A percentile compares a stretch with the other conserved stretches of the same genome.
phyloP scores from a whole-genome alignment of 257 asterid genomes.

The Ballota nigra region DNA sequence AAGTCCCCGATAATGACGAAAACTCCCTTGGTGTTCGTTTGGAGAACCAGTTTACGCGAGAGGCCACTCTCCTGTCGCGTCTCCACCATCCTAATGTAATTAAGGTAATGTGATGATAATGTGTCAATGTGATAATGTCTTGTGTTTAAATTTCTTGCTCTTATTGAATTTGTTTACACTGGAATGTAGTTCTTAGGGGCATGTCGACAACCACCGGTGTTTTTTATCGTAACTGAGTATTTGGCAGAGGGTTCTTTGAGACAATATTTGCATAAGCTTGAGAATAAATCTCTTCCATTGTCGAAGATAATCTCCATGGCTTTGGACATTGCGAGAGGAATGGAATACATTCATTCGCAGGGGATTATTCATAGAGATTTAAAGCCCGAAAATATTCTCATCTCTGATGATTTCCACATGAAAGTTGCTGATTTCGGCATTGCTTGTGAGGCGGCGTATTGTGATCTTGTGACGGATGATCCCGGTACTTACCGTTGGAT shows the following conservation, averaged over 20 bases:
- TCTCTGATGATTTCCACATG: slow-evolving; percentile 49
- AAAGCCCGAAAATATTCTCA: slow-evolving; percentile 68
- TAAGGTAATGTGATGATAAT: slow-evolving; percentile 42
- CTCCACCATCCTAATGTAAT: slow-evolving; percentile 62
- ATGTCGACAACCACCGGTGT: slow-evolving; percentile 53
- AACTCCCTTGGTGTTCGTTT: slow-evolving; percentile 48
- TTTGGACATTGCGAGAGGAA: slow-evolving; percentile 62
- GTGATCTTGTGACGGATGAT: slow-evolving; percentile 66
- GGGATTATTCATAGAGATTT: slow-evolving; percentile 71
- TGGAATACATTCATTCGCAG: slow-evolving; percentile 66
- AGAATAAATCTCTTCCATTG: slow-evolving; percentile 44
- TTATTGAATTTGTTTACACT: slow-evolving; percentile 5
- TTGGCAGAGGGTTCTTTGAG: slow-evolving; percentile 64
- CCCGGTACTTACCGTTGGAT: slow-evolving; percentile 88
- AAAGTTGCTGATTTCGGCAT: slow-evolving; percentile 77
- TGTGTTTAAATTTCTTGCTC: not conserved
- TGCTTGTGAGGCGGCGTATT: slow-evolving; percentile 64
- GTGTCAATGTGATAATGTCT: not conserved
- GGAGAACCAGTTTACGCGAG: slow-evolving; percentile 64
- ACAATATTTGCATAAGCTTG: slow-evolving; percentile 59
- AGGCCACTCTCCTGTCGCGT: slow-evolving; percentile 64
- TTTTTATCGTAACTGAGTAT: slow-evolving; percentile 66
- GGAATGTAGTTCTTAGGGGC: slow-evolving; percentile 61
- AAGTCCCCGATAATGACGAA: slow-evolving; percentile 69
- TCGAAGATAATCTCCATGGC: slow-evolving; percentile 51